phyloP scores from a whole-genome alignment of 495 filamentous ascomycete species.

The Penicillium cataractarum region DNA sequence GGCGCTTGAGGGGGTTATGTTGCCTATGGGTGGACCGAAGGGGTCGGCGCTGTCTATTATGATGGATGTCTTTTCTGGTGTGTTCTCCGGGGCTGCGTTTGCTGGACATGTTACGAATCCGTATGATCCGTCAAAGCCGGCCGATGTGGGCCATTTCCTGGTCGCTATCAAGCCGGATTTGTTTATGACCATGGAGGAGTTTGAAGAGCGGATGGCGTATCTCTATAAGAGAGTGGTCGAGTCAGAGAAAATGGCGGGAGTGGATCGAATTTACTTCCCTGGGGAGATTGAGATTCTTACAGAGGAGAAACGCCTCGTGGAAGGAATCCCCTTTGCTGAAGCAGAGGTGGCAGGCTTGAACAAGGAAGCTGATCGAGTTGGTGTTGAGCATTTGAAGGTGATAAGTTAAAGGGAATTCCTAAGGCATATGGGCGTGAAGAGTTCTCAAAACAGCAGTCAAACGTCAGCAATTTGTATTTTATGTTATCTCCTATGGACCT shows the following conservation, averaged over 20 bases:
- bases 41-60: slow-evolving; percentile 72
- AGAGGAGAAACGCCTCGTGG: slow-evolving; percentile 54
- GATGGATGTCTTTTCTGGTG: slow-evolving; percentile 86
- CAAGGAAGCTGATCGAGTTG: slow-evolving; percentile 62
- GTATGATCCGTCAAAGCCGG: slow-evolving; percentile 68
- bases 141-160: slow-evolving; percentile 77
- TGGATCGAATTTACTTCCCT: slow-evolving; percentile 79
- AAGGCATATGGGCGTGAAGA: neutral
- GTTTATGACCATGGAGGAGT: slow-evolving; percentile 72
- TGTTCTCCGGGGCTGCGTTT: slow-evolving; percentile 70
- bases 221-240: slow-evolving; percentile 66
- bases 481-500: neutral
- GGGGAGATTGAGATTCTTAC: slow-evolving; percentile 74
- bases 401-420: neutral
- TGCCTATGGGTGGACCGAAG: slow-evolving; percentile 80
- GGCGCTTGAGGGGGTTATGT: slow-evolving; percentile 73
- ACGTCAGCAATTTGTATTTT: neutral
- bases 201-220: slow-evolving; percentile 69
- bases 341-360: slow-evolving; percentile 70
- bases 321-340: slow-evolving; percentile 68
- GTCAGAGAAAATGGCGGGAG: slow-evolving; percentile 66
- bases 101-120: slow-evolving; percentile 72
- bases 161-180: slow-evolving; percentile 77
- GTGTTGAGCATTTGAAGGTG: slow-evolving; percentile 37
- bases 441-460: neutral